These are phyloP conservation scores for Apiospora rasikravindrae DNA, from an alignment of 2,329 filamentous ascomycete species.

Conservation along the genomic window DNA sequence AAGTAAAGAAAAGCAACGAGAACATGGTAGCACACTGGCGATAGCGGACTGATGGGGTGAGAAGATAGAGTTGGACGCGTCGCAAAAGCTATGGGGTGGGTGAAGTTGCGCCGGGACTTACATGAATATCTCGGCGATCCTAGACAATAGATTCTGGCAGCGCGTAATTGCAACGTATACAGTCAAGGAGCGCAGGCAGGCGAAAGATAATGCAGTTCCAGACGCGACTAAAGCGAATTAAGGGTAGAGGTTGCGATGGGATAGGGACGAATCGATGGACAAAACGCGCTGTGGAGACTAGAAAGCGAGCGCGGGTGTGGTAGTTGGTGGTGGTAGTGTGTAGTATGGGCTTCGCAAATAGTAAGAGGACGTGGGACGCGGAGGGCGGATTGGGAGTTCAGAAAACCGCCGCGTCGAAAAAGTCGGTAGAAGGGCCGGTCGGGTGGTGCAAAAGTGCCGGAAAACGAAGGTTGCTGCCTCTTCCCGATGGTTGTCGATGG, in stretches of 20 bases:
- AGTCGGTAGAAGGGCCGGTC: constrained; percentile 43
- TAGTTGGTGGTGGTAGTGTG: constrained; percentile 9
- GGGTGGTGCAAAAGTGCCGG: constrained; percentile 59
- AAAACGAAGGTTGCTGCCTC: constrained; percentile 57
- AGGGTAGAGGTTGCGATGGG: background rate
- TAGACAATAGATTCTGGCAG: background rate
- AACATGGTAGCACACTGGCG: background rate
- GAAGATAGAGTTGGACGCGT: background rate
- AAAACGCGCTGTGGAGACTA: constrained; percentile 17
- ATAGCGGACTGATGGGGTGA: background rate
- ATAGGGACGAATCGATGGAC: background rate
- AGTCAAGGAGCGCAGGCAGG: background rate
- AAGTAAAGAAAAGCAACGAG: background rate
- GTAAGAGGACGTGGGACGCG: constrained; percentile 12
- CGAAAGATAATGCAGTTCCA: constrained; percentile 9
- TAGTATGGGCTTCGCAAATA: constrained; percentile 10
- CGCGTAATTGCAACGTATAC: constrained; percentile 16
- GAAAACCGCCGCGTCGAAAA: constrained; percentile 36
- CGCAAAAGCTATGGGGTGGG: constrained; percentile 8
- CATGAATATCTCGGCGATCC: constrained; percentile 15
- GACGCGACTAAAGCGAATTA: constrained; percentile 14
- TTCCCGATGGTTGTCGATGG: constrained; percentile 64
- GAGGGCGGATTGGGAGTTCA: constrained; percentile 7
- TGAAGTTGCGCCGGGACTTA: constrained; percentile 18
- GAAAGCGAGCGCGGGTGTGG: constrained; percentile 15